phyloP scores from a whole-genome alignment of 2,329 filamentous ascomycete species.

The Aspergillus awamori region DNA sequence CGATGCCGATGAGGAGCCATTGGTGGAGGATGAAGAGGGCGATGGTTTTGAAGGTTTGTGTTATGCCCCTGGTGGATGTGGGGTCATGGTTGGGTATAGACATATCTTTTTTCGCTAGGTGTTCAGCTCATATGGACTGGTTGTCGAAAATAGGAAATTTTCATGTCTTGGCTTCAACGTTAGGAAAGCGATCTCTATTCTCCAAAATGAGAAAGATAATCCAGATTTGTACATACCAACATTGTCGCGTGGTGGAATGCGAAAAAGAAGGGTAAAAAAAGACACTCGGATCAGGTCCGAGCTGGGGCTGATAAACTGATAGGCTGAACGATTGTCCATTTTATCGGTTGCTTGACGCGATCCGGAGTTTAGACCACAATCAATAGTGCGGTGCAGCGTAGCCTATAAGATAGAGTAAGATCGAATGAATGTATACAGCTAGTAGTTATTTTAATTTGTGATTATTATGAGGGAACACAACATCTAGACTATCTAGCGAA shows the following conservation, averaged over 20 bases:
- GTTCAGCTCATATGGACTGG: neutral
- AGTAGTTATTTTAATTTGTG: no score
- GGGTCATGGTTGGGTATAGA: slow-evolving; percentile 6
- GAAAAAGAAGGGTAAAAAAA: neutral
- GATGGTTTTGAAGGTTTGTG: slow-evolving; percentile 23
- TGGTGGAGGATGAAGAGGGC: slow-evolving; percentile 52
- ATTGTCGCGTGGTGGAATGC: neutral
- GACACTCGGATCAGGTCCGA: slow-evolving; percentile 15
- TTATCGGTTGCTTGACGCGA: neutral
- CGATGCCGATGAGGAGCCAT: slow-evolving; percentile 68
- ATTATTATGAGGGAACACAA: neutral
- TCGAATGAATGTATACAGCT: no score
- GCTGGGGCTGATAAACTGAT: slow-evolving; percentile 10
- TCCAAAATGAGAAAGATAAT: neutral
- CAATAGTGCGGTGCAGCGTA: neutral
- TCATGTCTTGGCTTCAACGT: neutral
- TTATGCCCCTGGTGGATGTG: slow-evolving; percentile 9
- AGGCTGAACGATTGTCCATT: slow-evolving; percentile 5
- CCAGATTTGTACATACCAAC: neutral
- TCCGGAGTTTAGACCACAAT: no score
- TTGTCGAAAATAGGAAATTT: neutral
- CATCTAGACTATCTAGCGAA: neutral
- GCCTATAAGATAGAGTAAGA: no score
- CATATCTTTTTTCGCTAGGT: neutral
- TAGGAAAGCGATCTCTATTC: neutral